phyloP scores from a whole-genome alignment of 495 filamentous ascomycete genomes.

The Neurospora cerealis region DNA sequence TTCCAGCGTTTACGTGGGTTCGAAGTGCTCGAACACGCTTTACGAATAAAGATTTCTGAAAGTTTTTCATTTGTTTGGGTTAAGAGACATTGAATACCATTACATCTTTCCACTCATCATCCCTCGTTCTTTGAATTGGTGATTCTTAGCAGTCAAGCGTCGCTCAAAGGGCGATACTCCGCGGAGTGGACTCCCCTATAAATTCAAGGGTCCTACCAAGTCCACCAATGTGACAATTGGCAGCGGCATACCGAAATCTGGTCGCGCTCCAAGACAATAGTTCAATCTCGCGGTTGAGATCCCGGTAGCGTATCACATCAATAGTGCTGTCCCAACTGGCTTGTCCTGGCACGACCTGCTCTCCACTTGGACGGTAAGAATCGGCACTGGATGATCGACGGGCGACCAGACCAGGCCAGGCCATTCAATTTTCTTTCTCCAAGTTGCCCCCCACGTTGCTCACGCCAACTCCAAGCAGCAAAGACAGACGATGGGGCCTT shows the following conservation, averaged over 20 bases:
- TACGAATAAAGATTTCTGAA: constrained; percentile 1
- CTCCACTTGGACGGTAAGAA: not conserved
- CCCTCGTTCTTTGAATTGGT: not conserved
- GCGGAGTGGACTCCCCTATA: not conserved
- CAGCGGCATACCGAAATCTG: not conserved
- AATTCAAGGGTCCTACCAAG: not conserved
- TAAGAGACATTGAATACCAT: not conserved
- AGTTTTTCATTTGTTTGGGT: not conserved
- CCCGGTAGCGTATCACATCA: not conserved
- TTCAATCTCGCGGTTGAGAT: not conserved
- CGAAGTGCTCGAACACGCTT: constrained; percentile 14
- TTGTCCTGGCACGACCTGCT: not conserved
- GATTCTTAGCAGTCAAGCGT: not conserved
- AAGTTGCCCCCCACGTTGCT: not conserved
- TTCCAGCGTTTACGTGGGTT: not conserved
- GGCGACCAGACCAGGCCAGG: not conserved
- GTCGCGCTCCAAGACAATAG: not conserved
- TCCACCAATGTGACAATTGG: not conserved
- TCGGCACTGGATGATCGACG: not conserved
- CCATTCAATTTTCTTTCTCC: not conserved
- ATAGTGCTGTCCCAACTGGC: not conserved
- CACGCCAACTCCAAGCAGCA: not conserved
- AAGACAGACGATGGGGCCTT: not conserved
- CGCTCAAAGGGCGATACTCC: not conserved
- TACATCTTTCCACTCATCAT: not conserved